Conservation (phyloP, 139 green algal species). For the Chlorella sp. region DNA sequence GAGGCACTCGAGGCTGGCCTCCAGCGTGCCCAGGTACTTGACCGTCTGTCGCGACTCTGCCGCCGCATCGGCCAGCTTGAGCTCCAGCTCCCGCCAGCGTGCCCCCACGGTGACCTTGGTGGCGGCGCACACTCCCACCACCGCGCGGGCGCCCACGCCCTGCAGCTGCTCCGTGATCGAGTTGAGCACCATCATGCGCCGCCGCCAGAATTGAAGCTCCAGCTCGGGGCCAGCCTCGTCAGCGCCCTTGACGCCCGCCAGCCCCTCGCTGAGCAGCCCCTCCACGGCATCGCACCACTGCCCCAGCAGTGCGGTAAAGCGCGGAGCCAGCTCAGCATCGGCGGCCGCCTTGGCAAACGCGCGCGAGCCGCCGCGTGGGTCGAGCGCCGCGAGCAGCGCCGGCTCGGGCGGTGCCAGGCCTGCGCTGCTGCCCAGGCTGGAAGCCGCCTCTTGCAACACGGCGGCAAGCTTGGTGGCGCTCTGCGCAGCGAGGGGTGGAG, state of each 20-base stretch:
- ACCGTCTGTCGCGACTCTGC: slow-evolving; percentile 95
- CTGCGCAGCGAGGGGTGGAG: neutral
- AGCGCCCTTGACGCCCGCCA: neutral
- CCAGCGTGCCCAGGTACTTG: slow-evolving; percentile 89
- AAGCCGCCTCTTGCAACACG: slow-evolving; percentile 73
- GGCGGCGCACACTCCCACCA: slow-evolving; percentile 71
- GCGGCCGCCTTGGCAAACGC: slow-evolving; percentile 13
- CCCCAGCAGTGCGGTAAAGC: slow-evolving; percentile 37
- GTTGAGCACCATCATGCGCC: slow-evolving; percentile 81
- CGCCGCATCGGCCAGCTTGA: slow-evolving; percentile 79
- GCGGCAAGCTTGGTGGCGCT: slow-evolving; percentile 64
- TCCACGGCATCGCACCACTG: slow-evolving; percentile 46
- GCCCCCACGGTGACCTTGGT: slow-evolving; percentile 56
- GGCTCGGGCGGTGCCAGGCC: slow-evolving; percentile 74
- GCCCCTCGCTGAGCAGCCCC: slow-evolving; percentile 26
- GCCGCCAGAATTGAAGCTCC: slow-evolving; percentile 89
- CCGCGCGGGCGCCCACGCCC: slow-evolving; percentile 68
- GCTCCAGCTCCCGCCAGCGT: slow-evolving; percentile 84
- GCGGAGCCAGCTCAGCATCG: slow-evolving; percentile 8
- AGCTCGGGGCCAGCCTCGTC: slow-evolving; percentile 70
- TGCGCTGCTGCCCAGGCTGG: slow-evolving; percentile 60
- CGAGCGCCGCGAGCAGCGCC: slow-evolving; percentile 34
- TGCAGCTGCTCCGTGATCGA: slow-evolving; percentile 87
- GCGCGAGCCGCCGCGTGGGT: neutral
- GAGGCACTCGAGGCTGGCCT: slow-evolving; percentile 83